Conservation (phyloP, 345 rosid species). For the Linum lewisii region DNA sequence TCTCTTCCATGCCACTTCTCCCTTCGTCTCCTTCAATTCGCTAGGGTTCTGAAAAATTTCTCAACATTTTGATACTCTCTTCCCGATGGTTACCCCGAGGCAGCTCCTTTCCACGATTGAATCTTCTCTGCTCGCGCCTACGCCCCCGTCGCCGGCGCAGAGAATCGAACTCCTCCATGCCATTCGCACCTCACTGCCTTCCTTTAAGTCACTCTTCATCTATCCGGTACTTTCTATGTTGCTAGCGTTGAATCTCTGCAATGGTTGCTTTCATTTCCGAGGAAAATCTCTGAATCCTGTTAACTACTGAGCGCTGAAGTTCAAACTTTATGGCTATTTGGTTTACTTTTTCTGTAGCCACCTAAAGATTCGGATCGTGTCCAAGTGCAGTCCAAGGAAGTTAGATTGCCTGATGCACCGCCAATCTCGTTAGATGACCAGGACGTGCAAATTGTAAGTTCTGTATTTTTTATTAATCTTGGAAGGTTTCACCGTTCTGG, state of each 20-base stretch:
- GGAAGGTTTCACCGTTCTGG: background rate
- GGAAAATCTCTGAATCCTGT: background rate
- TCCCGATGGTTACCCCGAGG: constrained; percentile 52
- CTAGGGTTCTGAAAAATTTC: constrained; percentile 6
- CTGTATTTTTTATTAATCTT: background rate
- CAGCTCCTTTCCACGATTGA: constrained; percentile 60
- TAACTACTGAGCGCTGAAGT: background rate
- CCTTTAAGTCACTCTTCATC: constrained; percentile 60
- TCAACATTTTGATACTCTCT: background rate
- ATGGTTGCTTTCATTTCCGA: background rate
- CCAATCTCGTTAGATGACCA: constrained; percentile 80
- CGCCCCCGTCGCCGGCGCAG: constrained; percentile 57
- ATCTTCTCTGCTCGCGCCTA: constrained; percentile 53
- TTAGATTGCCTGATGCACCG: constrained; percentile 77
- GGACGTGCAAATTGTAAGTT: constrained; percentile 77
- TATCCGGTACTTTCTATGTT: constrained; percentile 35
- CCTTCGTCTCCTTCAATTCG: background rate
- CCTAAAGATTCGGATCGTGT: constrained; percentile 68
- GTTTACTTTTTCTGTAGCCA: constrained; percentile 34
- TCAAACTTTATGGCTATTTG: background rate
- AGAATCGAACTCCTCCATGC: constrained; percentile 73
- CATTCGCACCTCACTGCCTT: constrained; percentile 54
- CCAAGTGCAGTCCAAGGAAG: constrained; percentile 72
- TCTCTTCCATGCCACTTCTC: background rate
- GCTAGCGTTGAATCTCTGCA: background rate